Conservation (phyloP, 2,329 filamentous ascomycete genomes). For the Elsinoe batatas region DNA sequence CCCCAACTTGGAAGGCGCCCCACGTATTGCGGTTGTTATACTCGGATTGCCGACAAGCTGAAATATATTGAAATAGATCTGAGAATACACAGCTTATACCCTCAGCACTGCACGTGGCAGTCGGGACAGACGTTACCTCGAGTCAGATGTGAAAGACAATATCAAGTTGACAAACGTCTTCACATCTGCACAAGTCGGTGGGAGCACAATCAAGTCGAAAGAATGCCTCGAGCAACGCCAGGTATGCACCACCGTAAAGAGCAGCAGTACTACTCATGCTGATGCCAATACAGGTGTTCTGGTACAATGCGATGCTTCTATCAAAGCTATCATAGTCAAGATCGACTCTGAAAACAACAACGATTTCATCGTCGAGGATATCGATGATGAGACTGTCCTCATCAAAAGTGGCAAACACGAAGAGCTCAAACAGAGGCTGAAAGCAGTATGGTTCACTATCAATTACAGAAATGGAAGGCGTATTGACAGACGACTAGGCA, state of each 20-base stretch:
- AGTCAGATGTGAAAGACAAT: conserved; percentile 5
- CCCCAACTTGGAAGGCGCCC: neutral
- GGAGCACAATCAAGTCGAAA: neutral
- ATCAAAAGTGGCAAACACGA: conserved; percentile 65
- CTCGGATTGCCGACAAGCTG: neutral
- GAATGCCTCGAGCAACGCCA: conserved; percentile 21
- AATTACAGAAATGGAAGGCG: neutral
- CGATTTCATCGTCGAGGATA: conserved; percentile 68
- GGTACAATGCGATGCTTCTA: conserved; percentile 74
- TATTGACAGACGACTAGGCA: conserved; percentile 18
- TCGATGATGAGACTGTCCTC: conserved; percentile 66
- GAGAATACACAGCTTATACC: neutral
- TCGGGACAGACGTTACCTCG: neutral
- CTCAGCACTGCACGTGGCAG: neutral
- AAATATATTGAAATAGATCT: neutral
- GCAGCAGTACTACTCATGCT: neutral
- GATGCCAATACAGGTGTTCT: conserved; percentile 48
- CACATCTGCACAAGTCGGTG: neutral
- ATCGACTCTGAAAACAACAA: conserved; percentile 58
- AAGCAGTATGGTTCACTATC: conserved; percentile 43
- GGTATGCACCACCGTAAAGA: conserved; percentile 14
- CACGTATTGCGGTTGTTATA: neutral
- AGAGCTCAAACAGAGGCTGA: conserved; percentile 57
- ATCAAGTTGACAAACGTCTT: neutral
- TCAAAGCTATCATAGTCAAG: conserved; percentile 74